Evolutionary conservation across 441 rosid species (phyloP), one percentile per base, ranked within the genome.

Genomic region (Gossypium trilobum): DNA sequence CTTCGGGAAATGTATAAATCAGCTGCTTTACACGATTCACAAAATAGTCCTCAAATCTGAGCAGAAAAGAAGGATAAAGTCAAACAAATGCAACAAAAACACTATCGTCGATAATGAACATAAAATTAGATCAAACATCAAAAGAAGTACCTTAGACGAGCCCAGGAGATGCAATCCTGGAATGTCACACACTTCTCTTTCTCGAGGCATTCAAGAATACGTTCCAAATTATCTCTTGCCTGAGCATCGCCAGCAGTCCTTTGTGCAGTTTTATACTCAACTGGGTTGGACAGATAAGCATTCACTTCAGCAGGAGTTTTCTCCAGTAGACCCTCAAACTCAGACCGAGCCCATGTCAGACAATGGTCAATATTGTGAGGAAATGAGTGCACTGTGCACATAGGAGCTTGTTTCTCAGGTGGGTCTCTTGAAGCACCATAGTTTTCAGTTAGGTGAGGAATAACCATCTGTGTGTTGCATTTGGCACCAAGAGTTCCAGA

Each of bases 301-400:
- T 91, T 92, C 25, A 88, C 99, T 80, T 95, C 99, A 0, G 95
- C 85, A 0, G 98, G 98, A 61, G 93, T 91, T 80, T 95, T 95
- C 86, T 91, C 99, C 69, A 95, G 88, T 74, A 92, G 81, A 71
- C 97, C 99, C 85, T 95, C 99, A 68, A 95, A 95, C 82, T 95
- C 99, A 64, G 99, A 95, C 19, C 96, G 87, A 70, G 98, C 98
- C 99, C 98, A 95, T 66, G 99, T 92, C 77, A 95, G 79, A 80
- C 97, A 92, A 75, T 95, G 99, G 80, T 95, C 99, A 71, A 95
- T 95, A 79, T 92, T 95, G 85, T 95, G 99, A 2, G 98, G 99
- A 79, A 95, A 95, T 5, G 99, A 95, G 80, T 92, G 99, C 70
- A 92, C 96, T 0, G 99, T 92, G 78, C 99, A 95, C 97, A 95